These are phyloP conservation scores for Brasilioporus rufonigricans DNA, from an alignment of 768 basidiomycete genomes.

Conservation along the genomic window DNA sequence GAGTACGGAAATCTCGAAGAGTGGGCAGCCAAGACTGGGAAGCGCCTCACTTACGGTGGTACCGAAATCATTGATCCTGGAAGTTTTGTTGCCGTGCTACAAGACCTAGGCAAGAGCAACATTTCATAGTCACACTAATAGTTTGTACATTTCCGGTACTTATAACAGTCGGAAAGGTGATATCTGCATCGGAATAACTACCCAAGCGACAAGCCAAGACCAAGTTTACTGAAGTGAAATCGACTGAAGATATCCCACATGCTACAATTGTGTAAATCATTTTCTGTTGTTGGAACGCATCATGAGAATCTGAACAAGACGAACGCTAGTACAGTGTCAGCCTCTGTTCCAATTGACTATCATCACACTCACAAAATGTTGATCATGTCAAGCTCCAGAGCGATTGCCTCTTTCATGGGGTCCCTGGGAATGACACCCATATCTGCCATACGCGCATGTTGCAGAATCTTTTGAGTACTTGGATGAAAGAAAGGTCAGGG, in stretches of 20 bases:
- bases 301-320: conserved; percentile 74
- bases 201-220: conserved; percentile 14
- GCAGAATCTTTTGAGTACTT: conserved; percentile 80
- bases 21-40: conserved; percentile 82
- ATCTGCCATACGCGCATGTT: conserved; percentile 73
- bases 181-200: background rate
- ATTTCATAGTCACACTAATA: conserved; percentile 30
- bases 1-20: conserved; percentile 97
- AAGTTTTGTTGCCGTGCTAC: conserved; percentile 75
- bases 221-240: background rate
- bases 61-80: conserved; percentile 93
- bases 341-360: background rate
- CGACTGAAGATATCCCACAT: background rate
- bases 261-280: conserved; percentile 32
- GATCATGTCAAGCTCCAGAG: conserved; percentile 82
- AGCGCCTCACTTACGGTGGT: conserved; percentile 89
- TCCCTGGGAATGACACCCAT: conserved; percentile 64
- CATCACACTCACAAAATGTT: conserved; percentile 71
- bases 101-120: conserved; percentile 51
- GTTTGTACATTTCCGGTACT: conserved; percentile 35
- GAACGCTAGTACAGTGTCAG: conserved; percentile 49
- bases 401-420: conserved; percentile 74
- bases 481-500: conserved; percentile 1
- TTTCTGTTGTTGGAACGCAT: conserved; percentile 60
- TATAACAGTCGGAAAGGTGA: background rate